Evolutionary conservation across 805 yeast genomes (phyloP).

Genomic region (Pichia insulana): DNA sequence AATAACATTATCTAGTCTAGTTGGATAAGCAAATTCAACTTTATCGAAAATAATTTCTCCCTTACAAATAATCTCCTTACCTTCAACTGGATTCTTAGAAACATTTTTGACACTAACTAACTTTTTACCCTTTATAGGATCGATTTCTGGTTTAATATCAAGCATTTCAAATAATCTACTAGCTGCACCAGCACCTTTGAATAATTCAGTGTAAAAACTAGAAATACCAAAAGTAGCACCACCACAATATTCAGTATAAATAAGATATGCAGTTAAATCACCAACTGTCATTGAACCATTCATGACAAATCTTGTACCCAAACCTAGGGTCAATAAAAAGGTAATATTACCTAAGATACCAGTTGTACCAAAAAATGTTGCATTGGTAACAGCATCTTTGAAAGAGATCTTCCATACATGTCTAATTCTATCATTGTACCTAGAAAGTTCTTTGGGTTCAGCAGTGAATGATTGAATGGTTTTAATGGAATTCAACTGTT

Average conservation of each 20-base stretch:
- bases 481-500: slow-evolving; percentile 73
- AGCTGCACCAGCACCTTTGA: slow-evolving; percentile 97
- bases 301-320: slow-evolving; percentile 76
- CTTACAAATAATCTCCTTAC: slow-evolving; percentile 22
- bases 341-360: slow-evolving; percentile 80
- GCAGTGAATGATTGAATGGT: slow-evolving; percentile 91
- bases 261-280: slow-evolving; percentile 84
- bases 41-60: slow-evolving; percentile 60
- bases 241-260: slow-evolving; percentile 93
- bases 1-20: slow-evolving; percentile 64
- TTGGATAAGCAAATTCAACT: slow-evolving; percentile 74
- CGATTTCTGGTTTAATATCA: slow-evolving; percentile 70
- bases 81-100: slow-evolving; percentile 1
- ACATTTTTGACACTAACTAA: slow-evolving; percentile 19
- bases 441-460: slow-evolving; percentile 66
- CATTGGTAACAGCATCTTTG: slow-evolving; percentile 74
- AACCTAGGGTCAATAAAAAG: slow-evolving; percentile 61
- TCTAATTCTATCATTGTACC: slow-evolving; percentile 66
- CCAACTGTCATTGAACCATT: slow-evolving; percentile 73
- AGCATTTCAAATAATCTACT: slow-evolving; percentile 81
- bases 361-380: slow-evolving; percentile 70
- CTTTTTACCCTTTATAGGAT: slow-evolving; percentile 53
- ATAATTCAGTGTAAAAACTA: slow-evolving; percentile 83
- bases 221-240: slow-evolving; percentile 86
- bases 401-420: slow-evolving; percentile 61